Percentiles rank a stretch among this genome's conserved stretches.
Evolutionary conservation across 345 rosid species (phyloP).

Genomic region (Eucalyptus erythrocorys): DNA sequence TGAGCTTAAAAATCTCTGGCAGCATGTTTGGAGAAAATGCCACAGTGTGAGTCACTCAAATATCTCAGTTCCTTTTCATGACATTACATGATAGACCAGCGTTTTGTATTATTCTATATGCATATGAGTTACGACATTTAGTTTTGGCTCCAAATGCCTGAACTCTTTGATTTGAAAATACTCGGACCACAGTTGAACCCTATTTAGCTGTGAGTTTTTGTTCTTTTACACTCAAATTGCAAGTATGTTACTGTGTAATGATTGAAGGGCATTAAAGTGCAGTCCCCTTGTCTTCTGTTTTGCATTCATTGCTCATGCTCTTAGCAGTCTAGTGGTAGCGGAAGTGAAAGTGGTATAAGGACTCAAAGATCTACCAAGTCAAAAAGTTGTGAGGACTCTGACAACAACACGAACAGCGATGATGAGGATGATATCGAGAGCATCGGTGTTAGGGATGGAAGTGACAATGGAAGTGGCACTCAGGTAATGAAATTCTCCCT

Average conservation of each 20-base stretch:
- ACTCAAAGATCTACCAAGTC: conserved; percentile 8
- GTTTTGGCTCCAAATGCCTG: not conserved
- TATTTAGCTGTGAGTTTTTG: not conserved
- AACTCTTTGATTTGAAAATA: not conserved
- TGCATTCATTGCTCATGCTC: conserved; percentile 4
- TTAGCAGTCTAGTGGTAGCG: conserved; percentile 17
- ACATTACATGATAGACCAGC: not conserved
- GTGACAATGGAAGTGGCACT: conserved; percentile 23
- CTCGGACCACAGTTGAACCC: not conserved
- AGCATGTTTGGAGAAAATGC: conserved; percentile 54
- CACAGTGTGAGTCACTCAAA: conserved; percentile 31
- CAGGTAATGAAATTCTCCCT: not conserved
- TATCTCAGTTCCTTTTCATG: not conserved
- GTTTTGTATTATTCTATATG: not conserved
- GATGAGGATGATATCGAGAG: conserved; percentile 14
- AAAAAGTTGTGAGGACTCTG: conserved; percentile 4
- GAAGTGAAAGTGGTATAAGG: conserved; percentile 13
- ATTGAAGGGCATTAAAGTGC: not conserved
- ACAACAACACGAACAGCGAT: conserved; percentile 14
- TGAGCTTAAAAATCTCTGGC: conserved; percentile 53
- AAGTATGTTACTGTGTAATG: not conserved
- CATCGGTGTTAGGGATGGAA: conserved; percentile 13
- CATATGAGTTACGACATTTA: not conserved
- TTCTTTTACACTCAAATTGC: not conserved
- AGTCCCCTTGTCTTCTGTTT: not conserved